Evolutionary conservation across 2,329 filamentous ascomycete species (phyloP), one percentile per base, ranked within the genome.

Genomic region (Nothomitra cinnamomea): DNA sequence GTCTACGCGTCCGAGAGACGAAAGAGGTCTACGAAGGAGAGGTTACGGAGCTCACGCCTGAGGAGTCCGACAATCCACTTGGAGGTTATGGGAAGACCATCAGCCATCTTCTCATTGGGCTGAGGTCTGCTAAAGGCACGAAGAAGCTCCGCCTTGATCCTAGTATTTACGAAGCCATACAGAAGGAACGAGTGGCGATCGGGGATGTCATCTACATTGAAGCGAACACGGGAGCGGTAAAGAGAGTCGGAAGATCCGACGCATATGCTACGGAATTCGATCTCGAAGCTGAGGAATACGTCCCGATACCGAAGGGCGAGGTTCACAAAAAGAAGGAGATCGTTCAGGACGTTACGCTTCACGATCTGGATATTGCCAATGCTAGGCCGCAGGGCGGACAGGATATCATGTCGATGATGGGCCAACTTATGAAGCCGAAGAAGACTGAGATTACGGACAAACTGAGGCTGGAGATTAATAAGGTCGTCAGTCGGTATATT

Each of bases 321-420:
- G 92, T 98, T 53, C 92, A 96, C 75, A 98, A 98, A 79, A 96
- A 95, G 80, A 98, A 98, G 75, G 92, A 98, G 71, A 94, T 98
- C 61, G 92, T 98, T 36, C 92, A 98, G 68, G 92, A 98, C 64
- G 92, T 98, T 58, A 95, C 92, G 47, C 77, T 98, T 58, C 92
- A 98, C 68, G 92, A 98, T 65, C 75, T 98, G 54, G 92, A 98
- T 64, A 84, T 96, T 58, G 92, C 92, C 59, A 98, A 98, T 64
- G 85, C 92, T 13, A 77, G 90, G 62, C 92, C 92, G 3, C 88
- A 96, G 72, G 92, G 92, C 53, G 92, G 92, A 45, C 92, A 98
- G 74, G 92, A 98, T 68, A 94, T 98, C 60, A 96, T 98, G 89
- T 95, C 89, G 73, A 96, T 98, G 92, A 96, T 98, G 90, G 92